These are phyloP conservation scores for Knoxdaviesia proteae DNA, from an alignment of 2,329 filamentous ascomycete species.

Conservation along the genomic window DNA sequence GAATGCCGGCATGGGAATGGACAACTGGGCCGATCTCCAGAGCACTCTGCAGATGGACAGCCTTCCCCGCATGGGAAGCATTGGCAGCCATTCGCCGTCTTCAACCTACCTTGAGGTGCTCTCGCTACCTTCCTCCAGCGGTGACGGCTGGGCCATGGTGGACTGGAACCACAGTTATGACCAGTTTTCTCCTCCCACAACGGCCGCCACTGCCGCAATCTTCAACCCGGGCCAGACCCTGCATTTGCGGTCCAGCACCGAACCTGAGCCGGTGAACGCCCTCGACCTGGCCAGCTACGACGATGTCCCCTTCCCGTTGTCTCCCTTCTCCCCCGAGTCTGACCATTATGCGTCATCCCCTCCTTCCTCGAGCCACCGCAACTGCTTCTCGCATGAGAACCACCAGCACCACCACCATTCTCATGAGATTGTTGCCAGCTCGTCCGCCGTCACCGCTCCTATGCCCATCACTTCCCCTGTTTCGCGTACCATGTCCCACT, in stretches of 20 bases:
- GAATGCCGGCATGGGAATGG: conserved; percentile 33
- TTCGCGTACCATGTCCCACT: conserved; percentile 17
- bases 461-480: conserved; percentile 41
- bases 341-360: conserved; percentile 36
- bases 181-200: no score
- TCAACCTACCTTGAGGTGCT: conserved; percentile 59
- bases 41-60: conserved; percentile 32
- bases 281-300: conserved; percentile 54
- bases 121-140: conserved; percentile 61
- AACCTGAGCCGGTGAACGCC: conserved; percentile 50
- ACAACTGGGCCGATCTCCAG: conserved; percentile 65
- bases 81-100: conserved; percentile 23
- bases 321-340: conserved; percentile 66
- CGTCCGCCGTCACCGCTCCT: conserved; percentile 40
- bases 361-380: conserved; percentile 37
- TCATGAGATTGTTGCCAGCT: conserved; percentile 42
- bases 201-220: conserved; percentile 30
- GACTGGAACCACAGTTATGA: conserved; percentile 24
- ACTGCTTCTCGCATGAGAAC: conserved; percentile 33
- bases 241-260: conserved; percentile 70
- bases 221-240: conserved; percentile 86
- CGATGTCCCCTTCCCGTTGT: conserved; percentile 54
- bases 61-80: conserved; percentile 17
- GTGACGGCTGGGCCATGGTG: conserved; percentile 72
- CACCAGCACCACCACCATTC: conserved; percentile 14